These are phyloP conservation scores for Alloteropsis semialata DNA, from an alignment of 176 grass and related monocot genomes.

Conservation along the genomic window DNA sequence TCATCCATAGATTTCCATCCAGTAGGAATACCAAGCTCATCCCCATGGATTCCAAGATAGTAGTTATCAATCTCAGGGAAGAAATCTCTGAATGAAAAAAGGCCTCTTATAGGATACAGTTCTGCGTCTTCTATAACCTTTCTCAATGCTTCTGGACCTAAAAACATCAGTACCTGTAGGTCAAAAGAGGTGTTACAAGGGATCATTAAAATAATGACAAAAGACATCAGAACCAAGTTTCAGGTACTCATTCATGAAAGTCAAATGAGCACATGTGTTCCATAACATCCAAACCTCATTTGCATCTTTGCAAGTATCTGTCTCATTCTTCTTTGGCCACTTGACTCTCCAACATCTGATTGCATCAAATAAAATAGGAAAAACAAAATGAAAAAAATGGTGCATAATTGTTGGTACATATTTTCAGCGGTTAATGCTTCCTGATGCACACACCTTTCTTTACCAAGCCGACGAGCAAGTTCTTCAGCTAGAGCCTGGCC, in stretches of 20 bases:
- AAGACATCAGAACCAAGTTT: neutral
- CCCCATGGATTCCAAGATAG: constrained; percentile 60
- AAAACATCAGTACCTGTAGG: constrained; percentile 83
- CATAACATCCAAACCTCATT: constrained; percentile 77
- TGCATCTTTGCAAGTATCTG: constrained; percentile 85
- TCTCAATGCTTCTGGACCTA: constrained; percentile 72
- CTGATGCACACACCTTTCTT: constrained; percentile 79
- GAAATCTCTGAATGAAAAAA: constrained; percentile 82
- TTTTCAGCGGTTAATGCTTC: constrained; percentile 11
- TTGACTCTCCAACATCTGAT: constrained; percentile 93
- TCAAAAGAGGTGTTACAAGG: constrained; percentile 20
- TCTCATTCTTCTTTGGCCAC: constrained; percentile 79
- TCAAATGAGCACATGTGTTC: constrained; percentile 3
- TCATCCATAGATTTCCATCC: constrained; percentile 83
- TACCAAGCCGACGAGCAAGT: constrained; percentile 90
- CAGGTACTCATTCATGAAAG: neutral
- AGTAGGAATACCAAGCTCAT: constrained; percentile 67
- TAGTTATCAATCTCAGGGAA: constrained; percentile 77
- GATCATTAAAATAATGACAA: neutral
- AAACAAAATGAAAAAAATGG: constrained; percentile 10
- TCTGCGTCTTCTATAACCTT: constrained; percentile 79
- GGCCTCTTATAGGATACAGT: constrained; percentile 89
- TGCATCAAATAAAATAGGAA: constrained; percentile 27
- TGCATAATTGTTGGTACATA: neutral
- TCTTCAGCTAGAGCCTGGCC: constrained; percentile 94